These are phyloP conservation scores for Aspergillus felis DNA, from an alignment of 2,329 filamentous ascomycete genomes.

Conservation along the genomic window DNA sequence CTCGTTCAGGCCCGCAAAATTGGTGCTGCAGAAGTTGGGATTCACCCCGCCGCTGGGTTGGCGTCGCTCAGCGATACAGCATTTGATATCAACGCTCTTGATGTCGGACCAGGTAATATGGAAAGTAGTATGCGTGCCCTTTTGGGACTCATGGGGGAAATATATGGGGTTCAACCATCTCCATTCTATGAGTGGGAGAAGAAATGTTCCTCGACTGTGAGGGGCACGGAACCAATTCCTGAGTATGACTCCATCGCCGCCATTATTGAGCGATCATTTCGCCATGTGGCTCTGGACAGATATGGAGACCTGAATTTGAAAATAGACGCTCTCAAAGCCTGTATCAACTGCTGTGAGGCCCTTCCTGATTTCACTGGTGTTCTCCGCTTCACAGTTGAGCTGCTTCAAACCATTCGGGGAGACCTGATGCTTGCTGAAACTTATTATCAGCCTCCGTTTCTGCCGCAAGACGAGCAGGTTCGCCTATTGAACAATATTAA, in stretches of 20 bases:
- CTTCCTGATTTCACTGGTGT: slow-evolving; percentile 88
- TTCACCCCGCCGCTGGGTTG: slow-evolving; percentile 87
- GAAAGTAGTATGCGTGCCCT: slow-evolving; percentile 39
- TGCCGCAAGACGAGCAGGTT: slow-evolving; percentile 78
- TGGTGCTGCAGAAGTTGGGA: slow-evolving; percentile 91
- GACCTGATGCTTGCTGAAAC: slow-evolving; percentile 69
- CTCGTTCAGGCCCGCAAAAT: slow-evolving; percentile 87
- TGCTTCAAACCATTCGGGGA: slow-evolving; percentile 72
- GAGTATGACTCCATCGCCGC: slow-evolving; percentile 35
- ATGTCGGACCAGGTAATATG: slow-evolving; percentile 40
- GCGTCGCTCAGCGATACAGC: slow-evolving; percentile 61
- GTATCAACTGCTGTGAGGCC: slow-evolving; percentile 90
- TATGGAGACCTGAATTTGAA: slow-evolving; percentile 81
- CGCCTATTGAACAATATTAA: slow-evolving; percentile 80
- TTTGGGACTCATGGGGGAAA: slow-evolving; percentile 35
- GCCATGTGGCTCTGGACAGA: slow-evolving; percentile 42
- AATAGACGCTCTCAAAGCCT: slow-evolving; percentile 80
- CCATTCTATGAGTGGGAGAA: slow-evolving; percentile 33
- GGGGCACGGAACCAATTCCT: slow-evolving; percentile 11
- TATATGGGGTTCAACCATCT: slow-evolving; percentile 39
- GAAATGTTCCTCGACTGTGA: slow-evolving; percentile 18
- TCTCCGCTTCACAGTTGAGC: slow-evolving; percentile 77
- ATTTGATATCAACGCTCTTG: slow-evolving; percentile 42
- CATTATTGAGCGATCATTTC: slow-evolving; percentile 44
- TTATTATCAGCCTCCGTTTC: slow-evolving; percentile 65